A percentile compares a stretch with the other conserved stretches of the same genome.
Conservation (phyloP, 306 rosid species). For the Vigna nakashimae region DNA sequence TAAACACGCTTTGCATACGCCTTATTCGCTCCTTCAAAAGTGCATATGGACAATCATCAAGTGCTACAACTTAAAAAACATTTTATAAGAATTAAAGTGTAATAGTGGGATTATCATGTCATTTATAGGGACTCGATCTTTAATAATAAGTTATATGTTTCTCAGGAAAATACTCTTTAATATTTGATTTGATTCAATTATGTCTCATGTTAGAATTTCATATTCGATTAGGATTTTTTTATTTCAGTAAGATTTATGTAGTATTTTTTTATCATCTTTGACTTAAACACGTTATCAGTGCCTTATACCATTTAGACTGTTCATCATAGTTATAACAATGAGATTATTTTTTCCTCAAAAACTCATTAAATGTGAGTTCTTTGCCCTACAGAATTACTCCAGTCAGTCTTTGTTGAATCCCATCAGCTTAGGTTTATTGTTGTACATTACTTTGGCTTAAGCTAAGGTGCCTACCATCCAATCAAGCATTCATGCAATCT, state of each 20-base stretch:
- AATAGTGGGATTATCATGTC: background rate
- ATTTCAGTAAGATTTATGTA: background rate
- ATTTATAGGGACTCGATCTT: background rate
- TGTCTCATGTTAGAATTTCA: background rate
- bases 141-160: constrained; percentile 3
- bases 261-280: constrained; percentile 12
- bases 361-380: background rate
- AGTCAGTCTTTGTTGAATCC: background rate
- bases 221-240: background rate
- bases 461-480: constrained; percentile 30
- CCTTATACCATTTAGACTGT: constrained; percentile 2
- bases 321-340: constrained; percentile 4
- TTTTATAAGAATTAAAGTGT: background rate
- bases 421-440: constrained; percentile 9
- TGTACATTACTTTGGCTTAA: constrained; percentile 16
- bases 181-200: background rate
- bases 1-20: constrained; percentile 97
- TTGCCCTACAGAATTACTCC: background rate
- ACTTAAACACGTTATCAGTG: background rate
- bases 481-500: constrained; percentile 16
- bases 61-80: background rate
- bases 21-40: constrained; percentile 85
- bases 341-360: background rate
- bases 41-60: constrained; percentile 28
- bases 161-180: background rate